Base-by-base conservation (phyloP, 2,329 filamentous ascomycete species). In the Botrytis galanthina region DNA sequence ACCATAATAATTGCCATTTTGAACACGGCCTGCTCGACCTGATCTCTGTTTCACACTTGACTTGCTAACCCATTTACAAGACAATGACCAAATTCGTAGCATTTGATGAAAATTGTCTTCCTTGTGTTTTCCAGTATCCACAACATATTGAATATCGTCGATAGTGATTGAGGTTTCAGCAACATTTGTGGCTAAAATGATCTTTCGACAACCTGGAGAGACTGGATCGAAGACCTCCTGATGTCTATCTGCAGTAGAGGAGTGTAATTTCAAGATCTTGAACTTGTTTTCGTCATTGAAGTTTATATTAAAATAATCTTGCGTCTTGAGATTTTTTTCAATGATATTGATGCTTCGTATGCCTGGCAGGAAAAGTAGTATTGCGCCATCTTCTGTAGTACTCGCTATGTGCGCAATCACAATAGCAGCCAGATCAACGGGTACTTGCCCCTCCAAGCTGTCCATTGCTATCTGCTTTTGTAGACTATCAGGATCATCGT, bases 81-180 rank as follows among this genome's bases (percentile, higher is more conserved):
- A 91, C 2, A 98, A 88, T 78, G 92, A 93, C 66, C 95, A 91
- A 89, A 98, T 97, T 80, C 97, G 96, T 81, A 91, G 95, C 74
- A 90, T 87, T 0, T 93, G 89, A 80, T 98, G 95, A 78, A 94
- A 98, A 80, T 92, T 94, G 0, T 93, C 97, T 82, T 98, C 94
- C 80, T 98, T 98, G 75, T 98, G 94, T 73, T 93, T 91, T 39
- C 96, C 95, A 20, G 92, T 95, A 81, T 98, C 96, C 75, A 99
- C 94, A 68, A 98, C 96, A 7, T 93, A 94, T 5, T 97, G 92
- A 67, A 98, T 92, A 80, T 98, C 96, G 79, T 97, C 93, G 74
- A 99, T 98, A 0, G 96, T 98, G 81, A 98, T 97, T 4, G 95
- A 98, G 0, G 96, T 98, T 82, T 99, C 96, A 4, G 96, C 96